These are phyloP conservation scores for Stemphylium lycopersici DNA, from an alignment of 2,329 filamentous ascomycete genomes.

Conservation along the genomic window DNA sequence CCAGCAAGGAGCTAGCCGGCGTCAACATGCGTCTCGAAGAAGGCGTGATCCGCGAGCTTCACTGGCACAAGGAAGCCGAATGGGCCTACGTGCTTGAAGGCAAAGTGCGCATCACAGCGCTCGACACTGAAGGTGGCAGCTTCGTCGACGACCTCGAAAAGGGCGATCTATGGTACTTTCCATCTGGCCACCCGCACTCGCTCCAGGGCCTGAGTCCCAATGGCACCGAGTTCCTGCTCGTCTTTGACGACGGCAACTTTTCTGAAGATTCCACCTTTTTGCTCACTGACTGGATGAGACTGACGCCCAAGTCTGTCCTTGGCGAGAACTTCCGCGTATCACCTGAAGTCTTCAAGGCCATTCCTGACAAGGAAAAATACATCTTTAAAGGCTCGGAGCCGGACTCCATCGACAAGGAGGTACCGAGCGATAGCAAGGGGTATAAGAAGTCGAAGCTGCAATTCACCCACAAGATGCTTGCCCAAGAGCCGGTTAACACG, in stretches of 20 bases:
- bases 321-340: conserved; percentile 77
- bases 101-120: conserved; percentile 71
- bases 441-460: conserved; percentile 71
- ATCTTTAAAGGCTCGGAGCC: conserved; percentile 76
- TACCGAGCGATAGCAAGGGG: conserved; percentile 61
- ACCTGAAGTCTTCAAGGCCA: conserved; percentile 71
- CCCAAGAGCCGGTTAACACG: conserved; percentile 69
- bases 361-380: conserved; percentile 72
- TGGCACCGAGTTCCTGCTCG: conserved; percentile 68
- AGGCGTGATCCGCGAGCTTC: conserved; percentile 76
- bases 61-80: conserved; percentile 82
- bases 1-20: conserved; percentile 72
- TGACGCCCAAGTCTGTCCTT: conserved; percentile 74
- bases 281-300: conserved; percentile 74
- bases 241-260: conserved; percentile 67
- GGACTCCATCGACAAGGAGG: conserved; percentile 68
- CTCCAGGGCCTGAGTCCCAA: conserved; percentile 73
- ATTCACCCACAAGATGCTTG: conserved; percentile 75
- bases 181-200: conserved; percentile 76
- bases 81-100: conserved; percentile 79
- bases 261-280: conserved; percentile 73
- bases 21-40: conserved; percentile 79
- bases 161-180: conserved; percentile 84
- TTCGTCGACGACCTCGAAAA: conserved; percentile 78
- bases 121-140: conserved; percentile 76